Evolutionary conservation across 371 early-diverging fungal species (phyloP).

Genomic region (Fennellomyces sp.): DNA sequence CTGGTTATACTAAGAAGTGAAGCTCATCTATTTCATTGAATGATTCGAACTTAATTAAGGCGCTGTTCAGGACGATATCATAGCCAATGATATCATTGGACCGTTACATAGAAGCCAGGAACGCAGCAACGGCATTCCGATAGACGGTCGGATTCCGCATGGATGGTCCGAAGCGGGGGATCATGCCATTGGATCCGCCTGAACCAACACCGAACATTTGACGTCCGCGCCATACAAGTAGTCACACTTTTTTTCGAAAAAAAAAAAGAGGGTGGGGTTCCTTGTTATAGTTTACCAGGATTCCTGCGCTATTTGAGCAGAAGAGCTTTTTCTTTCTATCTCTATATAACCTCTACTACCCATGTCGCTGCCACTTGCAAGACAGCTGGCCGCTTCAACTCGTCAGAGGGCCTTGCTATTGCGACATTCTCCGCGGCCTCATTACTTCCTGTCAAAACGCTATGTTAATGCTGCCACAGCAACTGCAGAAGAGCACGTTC

Average conservation of each 20-base stretch:
- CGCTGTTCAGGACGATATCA: too few species aligned
- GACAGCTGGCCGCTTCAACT: constrained; percentile 8
- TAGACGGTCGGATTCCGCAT: too few species aligned
- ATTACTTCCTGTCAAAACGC: background rate
- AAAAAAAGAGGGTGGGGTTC: constrained; percentile 1
- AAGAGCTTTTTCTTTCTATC: background rate
- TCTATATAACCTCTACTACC: background rate
- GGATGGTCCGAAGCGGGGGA: too few species aligned
- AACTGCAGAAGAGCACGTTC: constrained; percentile 1
- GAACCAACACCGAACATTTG: too few species aligned
- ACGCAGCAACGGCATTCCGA: too few species aligned
- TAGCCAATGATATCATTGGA: too few species aligned
- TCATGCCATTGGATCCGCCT: background rate
- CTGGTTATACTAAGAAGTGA: too few species aligned
- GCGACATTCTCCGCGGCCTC: background rate
- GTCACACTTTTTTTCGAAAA: background rate
- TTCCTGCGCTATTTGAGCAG: background rate
- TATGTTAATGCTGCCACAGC: constrained; percentile 9
- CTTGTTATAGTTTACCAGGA: background rate
- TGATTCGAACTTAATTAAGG: too few species aligned
- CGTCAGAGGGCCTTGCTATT: background rate
- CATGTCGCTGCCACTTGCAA: constrained; percentile 13
- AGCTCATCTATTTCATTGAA: too few species aligned
- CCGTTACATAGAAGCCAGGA: too few species aligned
- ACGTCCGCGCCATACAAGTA: background rate